These are phyloP conservation scores for Peniophora sp. DNA, from an alignment of 1,284 basidiomycete species.

Conservation along the genomic window DNA sequence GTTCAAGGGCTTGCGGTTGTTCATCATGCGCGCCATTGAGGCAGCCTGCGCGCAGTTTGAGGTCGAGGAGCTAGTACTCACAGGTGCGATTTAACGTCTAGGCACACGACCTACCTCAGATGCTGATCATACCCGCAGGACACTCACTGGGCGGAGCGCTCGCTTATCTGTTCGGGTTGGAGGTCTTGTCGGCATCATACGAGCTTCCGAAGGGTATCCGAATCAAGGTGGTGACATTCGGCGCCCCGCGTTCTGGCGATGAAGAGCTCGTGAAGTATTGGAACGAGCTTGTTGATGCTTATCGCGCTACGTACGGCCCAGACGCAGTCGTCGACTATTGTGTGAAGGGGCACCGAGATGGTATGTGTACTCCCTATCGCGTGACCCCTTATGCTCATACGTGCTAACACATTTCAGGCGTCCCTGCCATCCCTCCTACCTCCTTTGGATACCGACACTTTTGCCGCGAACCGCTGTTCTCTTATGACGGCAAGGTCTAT, in stretches of 20 bases:
- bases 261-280: slow-evolving; percentile 31
- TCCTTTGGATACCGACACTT: slow-evolving; percentile 46
- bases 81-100: slow-evolving; percentile 33
- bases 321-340: slow-evolving; percentile 35
- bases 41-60: slow-evolving; percentile 48
- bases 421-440: slow-evolving; percentile 41
- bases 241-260: slow-evolving; percentile 41
- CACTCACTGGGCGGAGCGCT: slow-evolving; percentile 41
- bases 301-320: slow-evolving; percentile 27
- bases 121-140: slow-evolving; percentile 13
- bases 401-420: slow-evolving; percentile 31
- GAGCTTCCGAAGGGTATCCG: slow-evolving; percentile 16
- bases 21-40: slow-evolving; percentile 62
- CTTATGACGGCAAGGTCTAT: slow-evolving; percentile 36
- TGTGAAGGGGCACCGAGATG: slow-evolving; percentile 49
- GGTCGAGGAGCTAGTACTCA: slow-evolving; percentile 30
- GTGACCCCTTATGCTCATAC: not conserved
- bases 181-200: slow-evolving; percentile 28
- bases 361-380: slow-evolving; percentile 19
- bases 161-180: slow-evolving; percentile 37
- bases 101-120: not conserved
- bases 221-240: slow-evolving; percentile 40
- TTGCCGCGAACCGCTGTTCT: slow-evolving; percentile 36
- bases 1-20: slow-evolving; percentile 32
- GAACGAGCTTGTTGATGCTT: slow-evolving; percentile 25